Evolutionary conservation across 225 moss, liverwort and hornwort species (phyloP).

Genomic region (Marchantia paleacea): DNA sequence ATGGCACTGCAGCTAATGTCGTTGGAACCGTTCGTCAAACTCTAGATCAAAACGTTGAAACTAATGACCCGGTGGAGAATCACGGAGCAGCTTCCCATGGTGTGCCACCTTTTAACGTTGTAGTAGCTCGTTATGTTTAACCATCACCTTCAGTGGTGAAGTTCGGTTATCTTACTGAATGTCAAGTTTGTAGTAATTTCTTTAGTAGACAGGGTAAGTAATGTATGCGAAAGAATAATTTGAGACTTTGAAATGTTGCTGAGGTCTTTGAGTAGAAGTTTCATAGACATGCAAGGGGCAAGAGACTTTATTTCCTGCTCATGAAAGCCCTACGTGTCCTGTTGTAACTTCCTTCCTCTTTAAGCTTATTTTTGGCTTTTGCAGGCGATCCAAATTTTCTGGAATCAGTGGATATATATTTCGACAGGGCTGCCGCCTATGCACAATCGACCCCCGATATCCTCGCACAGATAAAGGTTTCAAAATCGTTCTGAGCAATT

Average conservation of each 20-base stretch:
- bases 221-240: background rate
- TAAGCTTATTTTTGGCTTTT: background rate
- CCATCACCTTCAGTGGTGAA: background rate
- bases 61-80: background rate
- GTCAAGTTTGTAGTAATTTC: background rate
- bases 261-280: background rate
- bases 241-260: background rate
- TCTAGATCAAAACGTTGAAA: background rate
- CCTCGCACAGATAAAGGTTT: slow-evolving; percentile 82
- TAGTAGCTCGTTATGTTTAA: background rate
- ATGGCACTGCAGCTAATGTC: background rate
- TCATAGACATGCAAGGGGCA: background rate
- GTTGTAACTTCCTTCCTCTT: background rate
- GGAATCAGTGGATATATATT: slow-evolving; percentile 79
- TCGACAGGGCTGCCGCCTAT: slow-evolving; percentile 74
- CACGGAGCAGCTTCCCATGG: slow-evolving; percentile 4
- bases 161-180: background rate
- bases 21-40: background rate
- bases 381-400: slow-evolving; percentile 81
- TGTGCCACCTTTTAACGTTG: background rate
- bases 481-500: background rate
- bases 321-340: background rate
- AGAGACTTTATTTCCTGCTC: background rate
- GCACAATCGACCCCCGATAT: slow-evolving; percentile 69
- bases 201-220: background rate